Evolutionary conservation across 2,329 filamentous ascomycete species (phyloP).

Genomic region (Curvularia sp.): DNA sequence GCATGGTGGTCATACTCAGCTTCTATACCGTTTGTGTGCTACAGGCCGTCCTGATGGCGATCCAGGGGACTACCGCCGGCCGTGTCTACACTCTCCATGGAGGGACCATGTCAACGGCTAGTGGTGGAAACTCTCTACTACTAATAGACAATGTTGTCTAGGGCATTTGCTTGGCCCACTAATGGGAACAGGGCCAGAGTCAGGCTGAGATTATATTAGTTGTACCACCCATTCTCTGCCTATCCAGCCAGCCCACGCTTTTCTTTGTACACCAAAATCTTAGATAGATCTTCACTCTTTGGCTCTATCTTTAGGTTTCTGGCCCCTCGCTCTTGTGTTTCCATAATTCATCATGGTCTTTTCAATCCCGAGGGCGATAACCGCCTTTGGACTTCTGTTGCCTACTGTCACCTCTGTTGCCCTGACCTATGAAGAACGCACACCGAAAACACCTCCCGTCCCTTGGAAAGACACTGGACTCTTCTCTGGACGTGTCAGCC

Average conservation of each 20-base stretch:
- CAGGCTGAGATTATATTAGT: slow-evolving; percentile 23
- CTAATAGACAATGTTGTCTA: slow-evolving; percentile 19
- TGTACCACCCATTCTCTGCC: slow-evolving; percentile 25
- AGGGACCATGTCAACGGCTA: slow-evolving; percentile 21
- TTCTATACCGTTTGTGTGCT: slow-evolving; percentile 22
- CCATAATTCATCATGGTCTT: slow-evolving; percentile 19
- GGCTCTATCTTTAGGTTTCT: slow-evolving; percentile 4
- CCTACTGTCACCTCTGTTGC: slow-evolving; percentile 26
- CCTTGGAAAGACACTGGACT: slow-evolving; percentile 35
- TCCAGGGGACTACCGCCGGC: slow-evolving; percentile 21
- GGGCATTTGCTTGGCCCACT: slow-evolving; percentile 21
- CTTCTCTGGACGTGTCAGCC: slow-evolving; percentile 15
- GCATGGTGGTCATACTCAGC: slow-evolving; percentile 17
- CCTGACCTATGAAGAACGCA: slow-evolving; percentile 21
- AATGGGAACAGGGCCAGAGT: slow-evolving; percentile 17
- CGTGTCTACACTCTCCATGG: slow-evolving; percentile 17
- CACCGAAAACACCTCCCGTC: slow-evolving; percentile 22
- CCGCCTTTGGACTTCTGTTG: slow-evolving; percentile 25
- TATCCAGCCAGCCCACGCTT: slow-evolving; percentile 18
- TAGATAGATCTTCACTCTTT: slow-evolving; percentile 10
- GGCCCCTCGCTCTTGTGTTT: slow-evolving; percentile 15
- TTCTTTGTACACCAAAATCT: slow-evolving; percentile 14
- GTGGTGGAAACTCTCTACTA: slow-evolving; percentile 31
- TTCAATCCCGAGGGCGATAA: slow-evolving; percentile 8
- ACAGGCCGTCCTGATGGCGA: slow-evolving; percentile 27